Percentiles rank a stretch among this genome's conserved stretches.
These are phyloP conservation scores for Metschnikowia cerradonensis DNA, from an alignment of 805 yeast species.

Conservation along the genomic window DNA sequence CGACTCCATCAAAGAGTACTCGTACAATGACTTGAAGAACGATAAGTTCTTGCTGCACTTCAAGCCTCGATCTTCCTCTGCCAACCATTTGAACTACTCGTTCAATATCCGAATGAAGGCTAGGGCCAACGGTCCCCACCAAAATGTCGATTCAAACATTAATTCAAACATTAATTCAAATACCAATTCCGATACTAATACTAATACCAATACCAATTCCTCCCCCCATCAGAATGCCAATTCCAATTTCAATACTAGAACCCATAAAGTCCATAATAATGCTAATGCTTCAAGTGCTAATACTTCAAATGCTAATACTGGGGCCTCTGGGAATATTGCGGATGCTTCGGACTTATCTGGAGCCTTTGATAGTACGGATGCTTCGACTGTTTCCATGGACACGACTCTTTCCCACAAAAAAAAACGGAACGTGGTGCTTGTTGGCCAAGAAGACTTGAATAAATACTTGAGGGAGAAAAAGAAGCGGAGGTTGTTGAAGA, in stretches of 20 bases:
- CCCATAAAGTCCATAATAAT: too few species aligned
- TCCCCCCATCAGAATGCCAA: not conserved
- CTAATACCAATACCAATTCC: not conserved
- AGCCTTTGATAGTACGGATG: not conserved
- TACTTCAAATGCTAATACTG: too few species aligned
- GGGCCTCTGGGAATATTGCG: too few species aligned
- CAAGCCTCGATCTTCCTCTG: slow-evolving; percentile 6
- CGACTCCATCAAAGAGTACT: slow-evolving; percentile 22
- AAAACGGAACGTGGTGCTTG: not conserved
- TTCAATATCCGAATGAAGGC: slow-evolving; percentile 5
- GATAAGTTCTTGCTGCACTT: slow-evolving; percentile 20
- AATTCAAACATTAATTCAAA: not conserved
- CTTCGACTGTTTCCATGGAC: not conserved
- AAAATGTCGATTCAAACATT: not conserved
- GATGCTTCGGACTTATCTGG: too few species aligned
- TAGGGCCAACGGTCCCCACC: not conserved
- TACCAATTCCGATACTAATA: too few species aligned
- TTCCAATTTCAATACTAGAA: not conserved
- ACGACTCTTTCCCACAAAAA: not conserved
- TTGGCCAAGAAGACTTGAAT: not conserved
- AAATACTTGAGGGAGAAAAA: not conserved
- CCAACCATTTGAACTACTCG: slow-evolving; percentile 3
- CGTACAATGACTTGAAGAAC: slow-evolving; percentile 16
- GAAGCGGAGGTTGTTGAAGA: not conserved
- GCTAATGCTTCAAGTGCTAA: too few species aligned